A percentile compares a stretch with the other conserved stretches of the same genome.
phyloP scores from a whole-genome alignment of 78 protist genomes.

The Protostelium mycophagum region DNA sequence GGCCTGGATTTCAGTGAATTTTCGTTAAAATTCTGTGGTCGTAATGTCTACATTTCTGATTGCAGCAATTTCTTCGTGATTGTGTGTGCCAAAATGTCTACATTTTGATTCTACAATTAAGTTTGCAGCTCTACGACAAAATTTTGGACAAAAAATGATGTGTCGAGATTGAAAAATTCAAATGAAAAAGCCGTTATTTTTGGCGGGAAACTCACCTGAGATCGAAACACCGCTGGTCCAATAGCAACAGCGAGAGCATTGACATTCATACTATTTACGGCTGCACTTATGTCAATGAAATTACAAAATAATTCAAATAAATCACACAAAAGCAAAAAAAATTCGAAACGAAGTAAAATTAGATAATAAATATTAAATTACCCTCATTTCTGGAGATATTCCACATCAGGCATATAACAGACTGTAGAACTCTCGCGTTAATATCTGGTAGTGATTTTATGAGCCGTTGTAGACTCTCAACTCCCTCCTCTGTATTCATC shows the following conservation, averaged over 20 bases:
- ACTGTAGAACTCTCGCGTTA: background rate
- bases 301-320: background rate
- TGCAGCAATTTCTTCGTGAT: too few relatives aligned
- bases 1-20: background rate
- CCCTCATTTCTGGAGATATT: background rate
- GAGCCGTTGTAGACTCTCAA: background rate
- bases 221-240: background rate
- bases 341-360: too few relatives aligned
- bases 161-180: too few relatives aligned
- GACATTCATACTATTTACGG: background rate
- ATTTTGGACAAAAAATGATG: too few relatives aligned
- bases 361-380: too few relatives aligned
- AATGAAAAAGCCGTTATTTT: too few relatives aligned
- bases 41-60: too few relatives aligned
- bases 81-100: too few relatives aligned
- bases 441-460: background rate
- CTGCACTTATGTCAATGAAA: background rate
- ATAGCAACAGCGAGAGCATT: background rate
- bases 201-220: background rate
- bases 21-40: background rate
- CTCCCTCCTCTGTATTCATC: background rate
- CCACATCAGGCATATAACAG: background rate
- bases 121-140: too few relatives aligned
- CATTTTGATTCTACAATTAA: too few relatives aligned
- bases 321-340: too few relatives aligned